These are phyloP conservation scores for Osmozyma mogii DNA, from an alignment of 805 yeast genomes.

Conservation along the genomic window DNA sequence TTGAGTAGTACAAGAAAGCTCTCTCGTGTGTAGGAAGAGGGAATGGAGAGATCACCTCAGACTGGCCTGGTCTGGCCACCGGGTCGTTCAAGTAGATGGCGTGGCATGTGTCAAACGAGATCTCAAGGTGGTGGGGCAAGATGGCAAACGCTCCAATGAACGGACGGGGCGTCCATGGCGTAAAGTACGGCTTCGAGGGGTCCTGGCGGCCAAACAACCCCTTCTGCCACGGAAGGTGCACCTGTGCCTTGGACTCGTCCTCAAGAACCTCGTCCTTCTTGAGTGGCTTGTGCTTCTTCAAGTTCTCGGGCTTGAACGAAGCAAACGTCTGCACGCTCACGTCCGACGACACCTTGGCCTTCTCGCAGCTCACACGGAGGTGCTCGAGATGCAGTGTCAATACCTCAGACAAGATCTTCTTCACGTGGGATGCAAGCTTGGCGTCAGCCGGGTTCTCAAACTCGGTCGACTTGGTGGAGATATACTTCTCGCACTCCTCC, in stretches of 20 bases:
- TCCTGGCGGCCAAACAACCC: conserved; percentile 72
- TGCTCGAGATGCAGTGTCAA: conserved; percentile 25
- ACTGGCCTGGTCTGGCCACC: conserved; percentile 92
- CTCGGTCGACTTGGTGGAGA: conserved; percentile 29
- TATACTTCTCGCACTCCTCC: conserved; percentile 17
- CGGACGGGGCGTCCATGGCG: conserved; percentile 95
- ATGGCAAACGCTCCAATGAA: conserved; percentile 90
- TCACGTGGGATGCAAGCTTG: conserved; percentile 24
- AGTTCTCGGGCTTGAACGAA: conserved; percentile 17
- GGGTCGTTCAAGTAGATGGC: conserved; percentile 97
- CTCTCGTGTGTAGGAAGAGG: conserved; percentile 77
- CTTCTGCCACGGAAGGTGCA: conserved; percentile 75
- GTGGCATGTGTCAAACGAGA: conserved; percentile 87
- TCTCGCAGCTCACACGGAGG: conserved; percentile 22
- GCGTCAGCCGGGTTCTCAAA: conserved; percentile 21
- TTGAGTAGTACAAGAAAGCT: conserved; percentile 88
- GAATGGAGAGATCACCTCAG: conserved; percentile 92
- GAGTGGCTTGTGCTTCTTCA: conserved; percentile 27
- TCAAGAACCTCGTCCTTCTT: conserved; percentile 41
- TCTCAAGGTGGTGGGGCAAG: conserved; percentile 85
- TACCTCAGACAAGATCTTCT: conserved; percentile 29
- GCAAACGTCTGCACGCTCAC: conserved; percentile 21
- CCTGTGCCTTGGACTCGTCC: conserved; percentile 40
- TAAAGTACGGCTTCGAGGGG: conserved; percentile 74
- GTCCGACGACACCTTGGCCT: conserved; percentile 21